phyloP scores from a whole-genome alignment of 192 early-diverging fungal genomes.

The Mortierella claussenii region DNA sequence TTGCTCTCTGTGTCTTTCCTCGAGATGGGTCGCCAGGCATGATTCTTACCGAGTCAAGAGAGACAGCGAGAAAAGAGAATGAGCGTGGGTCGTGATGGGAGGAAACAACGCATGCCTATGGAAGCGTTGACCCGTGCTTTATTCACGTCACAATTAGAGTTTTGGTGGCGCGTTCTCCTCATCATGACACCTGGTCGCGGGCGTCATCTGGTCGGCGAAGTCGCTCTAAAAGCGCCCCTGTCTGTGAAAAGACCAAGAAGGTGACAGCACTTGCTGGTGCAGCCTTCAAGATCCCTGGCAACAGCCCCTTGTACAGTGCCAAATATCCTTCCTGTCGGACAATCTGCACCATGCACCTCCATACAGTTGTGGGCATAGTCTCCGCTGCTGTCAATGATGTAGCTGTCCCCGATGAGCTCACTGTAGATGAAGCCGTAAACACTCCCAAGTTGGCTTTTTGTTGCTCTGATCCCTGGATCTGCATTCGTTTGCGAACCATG shows the following conservation, averaged over 20 bases:
- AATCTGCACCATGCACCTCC: conserved; percentile 72
- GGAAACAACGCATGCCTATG: no score
- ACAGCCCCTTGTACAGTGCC: conserved; percentile 89
- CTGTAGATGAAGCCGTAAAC: not conserved
- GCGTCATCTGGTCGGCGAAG: conserved; percentile 16
- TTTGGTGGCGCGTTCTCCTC: no score
- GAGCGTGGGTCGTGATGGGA: no score
- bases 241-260: conserved; percentile 85
- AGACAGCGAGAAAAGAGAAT: no score
- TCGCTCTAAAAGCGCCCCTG: conserved; percentile 62
- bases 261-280: conserved; percentile 87
- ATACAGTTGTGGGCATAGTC: conserved; percentile 62
- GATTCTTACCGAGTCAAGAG: no score
- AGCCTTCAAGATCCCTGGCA: conserved; percentile 88
- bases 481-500: conserved; percentile 81
- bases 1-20: no score
- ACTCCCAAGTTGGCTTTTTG: conserved; percentile 16
- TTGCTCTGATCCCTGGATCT: conserved; percentile 60
- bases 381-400: conserved; percentile 31
- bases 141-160: no score
- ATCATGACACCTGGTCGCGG: no score
- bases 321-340: conserved; percentile 78
- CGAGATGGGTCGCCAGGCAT: no score
- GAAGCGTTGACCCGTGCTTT: no score
- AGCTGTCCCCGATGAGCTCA: not conserved